Percentiles rank a stretch among this genome's conserved stretches.
Evolutionary conservation across 129 eudicot genomes (phyloP).

Genomic region (Tagetes patula): DNA sequence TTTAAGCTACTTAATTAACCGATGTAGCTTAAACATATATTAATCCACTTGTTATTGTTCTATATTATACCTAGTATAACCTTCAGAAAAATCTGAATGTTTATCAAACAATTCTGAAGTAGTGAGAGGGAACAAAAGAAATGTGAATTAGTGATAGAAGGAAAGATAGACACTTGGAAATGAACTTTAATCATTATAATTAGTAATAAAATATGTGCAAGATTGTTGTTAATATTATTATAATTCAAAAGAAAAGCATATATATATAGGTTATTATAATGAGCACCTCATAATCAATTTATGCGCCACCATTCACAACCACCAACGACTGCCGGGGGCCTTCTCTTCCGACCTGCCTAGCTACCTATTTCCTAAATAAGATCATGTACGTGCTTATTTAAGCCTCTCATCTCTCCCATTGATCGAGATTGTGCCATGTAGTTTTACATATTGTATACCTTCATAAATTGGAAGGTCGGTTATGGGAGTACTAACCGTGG

Average conservation of each 20-base stretch:
- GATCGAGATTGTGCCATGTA: too few relatives aligned
- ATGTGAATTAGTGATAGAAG: conserved; percentile 6
- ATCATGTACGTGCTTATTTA: too few relatives aligned
- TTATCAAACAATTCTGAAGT: not conserved
- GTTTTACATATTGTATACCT: too few relatives aligned
- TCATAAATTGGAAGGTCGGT: too few relatives aligned
- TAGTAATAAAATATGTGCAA: conserved; percentile 13
- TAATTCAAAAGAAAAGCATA: conserved; percentile 2
- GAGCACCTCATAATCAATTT: conserved; percentile 21
- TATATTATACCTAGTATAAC: not conserved
- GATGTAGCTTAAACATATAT: too few relatives aligned
- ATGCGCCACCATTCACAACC: conserved; percentile 33
- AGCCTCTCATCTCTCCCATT: too few relatives aligned
- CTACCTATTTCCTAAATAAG: too few relatives aligned
- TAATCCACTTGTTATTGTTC: not conserved
- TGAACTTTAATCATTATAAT: conserved; percentile 22
- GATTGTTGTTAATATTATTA: not conserved
- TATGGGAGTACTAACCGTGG: too few relatives aligned
- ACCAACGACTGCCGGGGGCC: conserved; percentile 24
- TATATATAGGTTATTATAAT: not conserved
- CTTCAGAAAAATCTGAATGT: not conserved
- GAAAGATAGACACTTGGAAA: conserved; percentile 13
- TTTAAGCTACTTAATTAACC: not conserved
- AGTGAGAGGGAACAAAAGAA: not conserved
- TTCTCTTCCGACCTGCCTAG: conserved; percentile 18